These are phyloP conservation scores for Ustilago sp. DNA, from an alignment of 1,284 basidiomycete species.

Conservation along the genomic window DNA sequence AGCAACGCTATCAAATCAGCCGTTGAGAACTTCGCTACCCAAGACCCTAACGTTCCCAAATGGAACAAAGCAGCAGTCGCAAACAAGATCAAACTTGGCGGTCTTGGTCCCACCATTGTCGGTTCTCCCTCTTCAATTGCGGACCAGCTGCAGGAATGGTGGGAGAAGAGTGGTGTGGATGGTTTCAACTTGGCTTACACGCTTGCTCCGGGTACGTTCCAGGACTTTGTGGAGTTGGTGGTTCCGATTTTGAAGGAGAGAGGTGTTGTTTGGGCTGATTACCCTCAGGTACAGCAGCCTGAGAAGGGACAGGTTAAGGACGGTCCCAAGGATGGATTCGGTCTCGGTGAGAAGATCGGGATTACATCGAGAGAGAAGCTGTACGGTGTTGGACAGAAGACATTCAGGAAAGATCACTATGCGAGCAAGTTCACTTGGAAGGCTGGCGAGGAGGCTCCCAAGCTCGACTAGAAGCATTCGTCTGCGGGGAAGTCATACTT, in stretches of 20 bases:
- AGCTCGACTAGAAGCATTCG: constrained; percentile 24
- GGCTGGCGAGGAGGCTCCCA: constrained; percentile 55
- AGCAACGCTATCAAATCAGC: constrained; percentile 65
- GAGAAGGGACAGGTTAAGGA: constrained; percentile 10
- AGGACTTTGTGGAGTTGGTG: constrained; percentile 57
- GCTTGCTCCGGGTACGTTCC: constrained; percentile 59
- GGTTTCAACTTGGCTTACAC: constrained; percentile 65
- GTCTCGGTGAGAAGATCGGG: constrained; percentile 46
- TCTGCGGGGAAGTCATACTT: background rate
- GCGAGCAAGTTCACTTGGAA: constrained; percentile 61
- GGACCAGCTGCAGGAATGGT: constrained; percentile 59
- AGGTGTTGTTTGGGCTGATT: constrained; percentile 64
- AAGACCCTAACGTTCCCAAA: constrained; percentile 61
- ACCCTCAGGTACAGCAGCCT: constrained; percentile 38
- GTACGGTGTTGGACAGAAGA: constrained; percentile 61
- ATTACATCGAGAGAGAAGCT: constrained; percentile 63
- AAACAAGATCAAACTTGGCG: constrained; percentile 64
- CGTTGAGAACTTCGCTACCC: constrained; percentile 60
- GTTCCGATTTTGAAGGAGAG: constrained; percentile 61
- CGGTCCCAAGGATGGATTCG: constrained; percentile 41
- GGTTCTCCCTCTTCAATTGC: constrained; percentile 50
- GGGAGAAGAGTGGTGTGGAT: constrained; percentile 58
- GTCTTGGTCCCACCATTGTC: constrained; percentile 62
- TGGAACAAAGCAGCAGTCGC: constrained; percentile 64
- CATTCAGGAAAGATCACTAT: constrained; percentile 61